Evolutionary conservation across 495 filamentous ascomycete genomes (phyloP), one percentile per base, ranked within the genome.

Genomic region (Cercophora scortea): DNA sequence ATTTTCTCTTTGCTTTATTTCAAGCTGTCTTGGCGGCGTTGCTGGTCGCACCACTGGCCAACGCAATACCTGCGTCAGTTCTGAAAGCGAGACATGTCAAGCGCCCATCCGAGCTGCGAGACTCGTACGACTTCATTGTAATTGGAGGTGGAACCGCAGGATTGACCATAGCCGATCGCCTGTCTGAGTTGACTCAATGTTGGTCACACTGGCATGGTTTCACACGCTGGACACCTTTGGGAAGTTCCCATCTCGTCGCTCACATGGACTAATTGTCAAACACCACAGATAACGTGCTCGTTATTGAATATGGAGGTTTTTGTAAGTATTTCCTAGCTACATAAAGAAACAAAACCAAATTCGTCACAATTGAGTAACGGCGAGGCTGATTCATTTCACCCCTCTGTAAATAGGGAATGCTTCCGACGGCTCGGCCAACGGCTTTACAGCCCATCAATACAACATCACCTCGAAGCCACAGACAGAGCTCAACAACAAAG

Each of bases 101-200:
- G 35, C 19, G 8, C 32, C 8, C 17, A 8, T 43, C 48, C 9
- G 54, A 52, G 10, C 40, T 47, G 35, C 45, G 50, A n/a, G n/a
- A 18, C 13, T 42, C 57, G 8, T 92, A 82, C 70, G 88, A 93
- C 71, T 92, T 88, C 63, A 71, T 94, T 51, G 85, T 93, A 57
- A 80, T 92, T 8, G 88, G 87, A 54, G 89, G 88, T 47, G 89
- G 89, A 59, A 92, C 89, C 33, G 88, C 89, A 4, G 89, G 89
- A 8, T n/a, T 47, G 32, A 38, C 45, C 4, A n/a, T 47, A n/a
- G 45, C 45, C 15, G 45, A 47, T 15, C 45, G 45, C 25, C 25
- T 47, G n/a, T 32, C 45, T 16, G 45, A 47, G 45, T 47, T 32
- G 15, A 34, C 1, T 6, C 33, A 47, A 47, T 4, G 45, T 54